Evolutionary conservation across 2,329 filamentous ascomycete species (phyloP), one percentile per base, ranked within the genome.

Genomic region (Cladophialophora bantiana): DNA sequence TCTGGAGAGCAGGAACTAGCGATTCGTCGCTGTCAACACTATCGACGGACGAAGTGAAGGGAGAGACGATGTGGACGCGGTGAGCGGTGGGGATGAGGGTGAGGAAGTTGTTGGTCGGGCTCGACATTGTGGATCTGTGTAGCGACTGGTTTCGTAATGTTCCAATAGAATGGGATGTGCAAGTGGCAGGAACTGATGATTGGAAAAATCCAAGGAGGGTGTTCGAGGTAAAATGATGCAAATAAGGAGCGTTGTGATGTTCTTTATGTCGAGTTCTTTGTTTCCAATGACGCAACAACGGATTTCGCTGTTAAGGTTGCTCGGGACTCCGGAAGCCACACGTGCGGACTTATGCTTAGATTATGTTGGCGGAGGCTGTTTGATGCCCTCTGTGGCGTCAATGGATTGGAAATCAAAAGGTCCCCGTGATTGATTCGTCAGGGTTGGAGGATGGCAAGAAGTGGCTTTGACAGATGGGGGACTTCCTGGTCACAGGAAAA

Each of bases 61-160:
- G 38, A 48, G 67, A 65, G 54, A 67, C 64, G 32, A 65, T 52
- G 20, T 62, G 66, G 48, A 66, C 68, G 32, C 66, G 68, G 36
- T 70, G 68, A 36, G 66, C 42, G 50, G 64, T 59, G 35, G 70
- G 70, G 54, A 69, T 69, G 54, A 71, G 68, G 38, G 61, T 52
- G 38, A 71, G 66, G 63, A 68, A 71, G 62, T 61, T 69, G 62
- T 70, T 64, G 55, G 62, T 61, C 48, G 66, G 50, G 62, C 64
- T 59, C 15, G 70, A 64, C 68, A 70, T 71, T 35, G 62, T 71
- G 62, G n/a, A 35, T 20, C 20, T 64, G 59, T 18, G 50, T 2
- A 38, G 45, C 42, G 15, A 40, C 15, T 35, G 38, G 48, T 59
- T 59, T 34, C 53, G 15, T 60, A 38, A 36, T 64, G 64, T 50